Evolutionary conservation across 768 basidiomycete species (phyloP), one percentile per base, ranked within the genome.

Genomic region (Serendipita indica): DNA sequence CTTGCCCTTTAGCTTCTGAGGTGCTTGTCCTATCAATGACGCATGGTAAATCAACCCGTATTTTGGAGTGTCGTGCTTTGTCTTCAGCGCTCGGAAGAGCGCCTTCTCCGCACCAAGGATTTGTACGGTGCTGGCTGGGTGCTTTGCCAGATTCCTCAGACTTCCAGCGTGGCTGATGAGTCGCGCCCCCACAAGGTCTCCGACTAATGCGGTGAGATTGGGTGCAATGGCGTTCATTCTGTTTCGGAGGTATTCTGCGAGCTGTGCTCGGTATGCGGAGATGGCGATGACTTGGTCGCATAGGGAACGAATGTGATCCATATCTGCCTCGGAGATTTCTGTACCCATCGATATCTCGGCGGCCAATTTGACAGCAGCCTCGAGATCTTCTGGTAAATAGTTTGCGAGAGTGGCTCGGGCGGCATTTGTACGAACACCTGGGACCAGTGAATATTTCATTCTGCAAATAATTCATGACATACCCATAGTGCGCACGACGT

Each of bases 21-120:
- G 90, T 46, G 94, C 93, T 75, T 96, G 92, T 33, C 94, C 94
- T 64, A 98, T 87, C 58, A 99, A 78, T 1, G 92, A 96, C 35
- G 94, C 89, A 74, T 98, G 96, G 73, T 97, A 99, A 65, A 99
- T 98, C n/a, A 98, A 76, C 62, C 96, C 96, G 67, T 99, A 98
- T 74, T 99, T 99, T 25, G 94, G 93, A 61, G 94, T 97, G 74
- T 97, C 94, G 63, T 97, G 84, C 67, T 86, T 86, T 30, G 84
- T 84, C 71, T 86, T 86, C 60, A 86, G 69, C 2, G 83, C 84
- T 57, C 84, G 74, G 75, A 86, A 86, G 25, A 86, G 73, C 13
- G 83, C 83, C 69, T 86, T 86, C 70, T 86, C 83, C 12, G 84
- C 84, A 60, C 83, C 83, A 20, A 86, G 74, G 60, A 86, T 86